Conservation (phyloP, 1,139 yeast species). For the Geotrichum citri-aurantii region DNA sequence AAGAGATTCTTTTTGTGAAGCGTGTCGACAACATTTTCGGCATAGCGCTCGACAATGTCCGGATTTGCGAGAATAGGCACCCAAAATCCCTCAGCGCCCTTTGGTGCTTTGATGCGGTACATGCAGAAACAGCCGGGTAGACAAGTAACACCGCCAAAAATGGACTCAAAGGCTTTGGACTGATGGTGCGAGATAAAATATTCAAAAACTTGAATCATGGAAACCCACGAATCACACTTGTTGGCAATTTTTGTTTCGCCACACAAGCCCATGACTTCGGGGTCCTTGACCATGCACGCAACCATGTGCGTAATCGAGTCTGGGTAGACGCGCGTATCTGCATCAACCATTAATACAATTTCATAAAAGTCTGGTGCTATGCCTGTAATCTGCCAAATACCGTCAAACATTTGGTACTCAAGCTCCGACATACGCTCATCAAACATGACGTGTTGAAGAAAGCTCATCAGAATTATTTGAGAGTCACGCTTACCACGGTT, state of each 20-base stretch:
- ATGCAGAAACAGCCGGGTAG: slow-evolving; percentile 37
- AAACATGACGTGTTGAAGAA: slow-evolving; percentile 36
- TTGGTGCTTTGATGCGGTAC: slow-evolving; percentile 49
- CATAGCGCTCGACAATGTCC: slow-evolving; percentile 33
- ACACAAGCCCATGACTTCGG: slow-evolving; percentile 34
- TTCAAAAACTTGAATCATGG: slow-evolving; percentile 37
- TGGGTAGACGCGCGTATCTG: slow-evolving; percentile 34
- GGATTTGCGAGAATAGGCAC: slow-evolving; percentile 51
- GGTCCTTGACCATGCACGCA: slow-evolving; percentile 30
- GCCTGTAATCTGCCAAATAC: slow-evolving; percentile 31
- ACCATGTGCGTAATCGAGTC: slow-evolving; percentile 34
- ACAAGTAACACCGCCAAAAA: slow-evolving; percentile 37
- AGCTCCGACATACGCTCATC: slow-evolving; percentile 34
- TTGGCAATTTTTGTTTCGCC: slow-evolving; percentile 36
- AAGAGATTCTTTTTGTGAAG: slow-evolving; percentile 34
- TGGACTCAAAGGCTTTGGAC: slow-evolving; percentile 35
- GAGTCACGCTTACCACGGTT: slow-evolving; percentile 37
- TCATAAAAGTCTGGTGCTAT: slow-evolving; percentile 33
- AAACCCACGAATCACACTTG: slow-evolving; percentile 32
- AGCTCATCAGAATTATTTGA: slow-evolving; percentile 34
- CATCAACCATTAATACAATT: slow-evolving; percentile 35
- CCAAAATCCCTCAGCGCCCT: slow-evolving; percentile 50
- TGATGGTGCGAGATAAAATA: slow-evolving; percentile 36
- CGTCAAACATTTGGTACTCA: slow-evolving; percentile 34
- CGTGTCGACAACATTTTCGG: slow-evolving; percentile 33